A percentile compares a stretch with the other conserved stretches of the same genome.
Conservation (phyloP, 78 protist species). For the Emiliania huxleyi region DNA sequence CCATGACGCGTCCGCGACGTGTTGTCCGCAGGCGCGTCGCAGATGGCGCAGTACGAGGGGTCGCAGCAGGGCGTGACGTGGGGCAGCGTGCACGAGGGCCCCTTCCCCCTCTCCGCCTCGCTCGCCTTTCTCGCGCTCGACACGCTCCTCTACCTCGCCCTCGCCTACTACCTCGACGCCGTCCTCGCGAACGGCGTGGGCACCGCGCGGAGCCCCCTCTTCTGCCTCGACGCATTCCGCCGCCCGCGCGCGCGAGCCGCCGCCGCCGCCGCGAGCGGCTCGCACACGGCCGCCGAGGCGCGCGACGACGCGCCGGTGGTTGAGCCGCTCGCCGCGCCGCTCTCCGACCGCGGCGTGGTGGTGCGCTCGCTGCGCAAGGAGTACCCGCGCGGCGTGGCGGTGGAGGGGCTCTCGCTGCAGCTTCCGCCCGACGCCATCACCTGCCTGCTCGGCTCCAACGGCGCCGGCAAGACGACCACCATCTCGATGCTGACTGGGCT, state of each 20-base stretch:
- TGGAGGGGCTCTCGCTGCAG: not conserved
- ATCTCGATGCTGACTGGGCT: slow-evolving; percentile 77
- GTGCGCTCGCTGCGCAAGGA: no score
- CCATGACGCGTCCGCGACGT: no score
- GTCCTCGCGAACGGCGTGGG: not conserved
- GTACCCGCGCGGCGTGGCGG: no score
- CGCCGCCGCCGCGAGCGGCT: no score
- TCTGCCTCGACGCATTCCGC: no score
- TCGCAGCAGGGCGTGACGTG: not conserved
- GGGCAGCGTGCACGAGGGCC: not conserved
- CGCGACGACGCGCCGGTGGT: no score
- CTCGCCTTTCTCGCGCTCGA: not conserved
- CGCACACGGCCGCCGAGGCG: no score
- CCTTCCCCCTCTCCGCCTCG: not conserved
- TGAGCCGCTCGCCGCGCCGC: no score
- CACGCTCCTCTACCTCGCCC: not conserved
- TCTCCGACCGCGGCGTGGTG: no score
- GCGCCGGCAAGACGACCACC: slow-evolving; percentile 80
- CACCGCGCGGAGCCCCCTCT: not conserved
- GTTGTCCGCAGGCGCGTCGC: no score
- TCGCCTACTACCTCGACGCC: not conserved
- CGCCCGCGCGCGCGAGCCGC: no score
- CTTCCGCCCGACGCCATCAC: not conserved
- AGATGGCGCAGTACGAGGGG: not conserved
- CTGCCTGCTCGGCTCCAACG: slow-evolving; percentile 35